Conservation (phyloP, 306 rosid genomes). For the Ormosia emarginata region DNA sequence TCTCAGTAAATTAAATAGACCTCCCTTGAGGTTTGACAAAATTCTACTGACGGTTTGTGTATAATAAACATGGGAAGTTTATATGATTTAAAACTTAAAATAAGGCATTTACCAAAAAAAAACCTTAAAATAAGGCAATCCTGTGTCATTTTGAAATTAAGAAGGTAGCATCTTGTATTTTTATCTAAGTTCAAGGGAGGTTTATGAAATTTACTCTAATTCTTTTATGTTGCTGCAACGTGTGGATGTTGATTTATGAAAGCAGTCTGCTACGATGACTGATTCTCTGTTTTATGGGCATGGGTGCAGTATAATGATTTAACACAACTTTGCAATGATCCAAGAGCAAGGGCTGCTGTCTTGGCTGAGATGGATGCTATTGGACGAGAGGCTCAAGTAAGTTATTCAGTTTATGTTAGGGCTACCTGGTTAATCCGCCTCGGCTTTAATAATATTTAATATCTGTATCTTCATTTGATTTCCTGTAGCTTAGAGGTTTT, state of each 20-base stretch:
- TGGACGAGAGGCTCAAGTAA: constrained; percentile 86
- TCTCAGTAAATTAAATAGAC: not conserved
- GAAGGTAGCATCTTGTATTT: constrained; percentile 4
- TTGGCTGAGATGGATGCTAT: constrained; percentile 85
- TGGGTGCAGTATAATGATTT: constrained; percentile 57
- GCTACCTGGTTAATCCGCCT: not conserved
- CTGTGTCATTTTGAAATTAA: not conserved
- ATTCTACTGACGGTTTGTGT: not conserved
- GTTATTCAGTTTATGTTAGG: constrained; percentile 22
- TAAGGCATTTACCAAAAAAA: too few relatives aligned
- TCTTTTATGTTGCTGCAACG: not conserved
- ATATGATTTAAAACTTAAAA: not conserved
- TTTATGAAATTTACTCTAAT: not conserved
- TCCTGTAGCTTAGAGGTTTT: constrained; percentile 85
- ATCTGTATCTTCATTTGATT: constrained; percentile 19
- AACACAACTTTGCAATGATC: constrained; percentile 78
- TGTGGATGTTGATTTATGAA: not conserved
- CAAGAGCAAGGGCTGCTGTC: constrained; percentile 73
- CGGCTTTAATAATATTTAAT: not conserved
- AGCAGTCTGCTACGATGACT: not conserved
- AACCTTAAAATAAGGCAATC: not conserved
- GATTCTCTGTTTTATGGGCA: constrained; percentile 12
- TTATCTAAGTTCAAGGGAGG: not conserved
- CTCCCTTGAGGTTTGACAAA: not conserved
- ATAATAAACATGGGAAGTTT: not conserved